These are phyloP conservation scores for Viola pubescens DNA, from an alignment of 441 rosid species.

Conservation along the genomic window DNA sequence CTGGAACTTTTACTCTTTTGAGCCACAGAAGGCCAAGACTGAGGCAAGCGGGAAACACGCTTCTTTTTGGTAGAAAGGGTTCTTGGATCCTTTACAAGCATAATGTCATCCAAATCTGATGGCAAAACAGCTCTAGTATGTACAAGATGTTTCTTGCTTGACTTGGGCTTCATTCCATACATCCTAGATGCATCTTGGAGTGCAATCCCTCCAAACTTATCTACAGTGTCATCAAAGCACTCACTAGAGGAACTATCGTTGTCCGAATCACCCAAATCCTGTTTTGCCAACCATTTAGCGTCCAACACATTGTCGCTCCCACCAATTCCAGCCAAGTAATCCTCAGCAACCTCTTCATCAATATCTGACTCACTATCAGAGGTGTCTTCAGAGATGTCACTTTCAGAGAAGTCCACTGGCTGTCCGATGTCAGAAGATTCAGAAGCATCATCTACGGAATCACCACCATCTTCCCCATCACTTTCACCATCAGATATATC, in stretches of 20 bases:
- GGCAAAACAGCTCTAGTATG: constrained; percentile 32
- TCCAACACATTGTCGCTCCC: constrained; percentile 49
- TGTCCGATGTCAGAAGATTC: constrained; percentile 37
- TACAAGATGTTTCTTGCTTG: constrained; percentile 29
- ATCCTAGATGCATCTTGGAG: constrained; percentile 63
- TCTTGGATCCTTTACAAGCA: constrained; percentile 70
- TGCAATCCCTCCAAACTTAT: constrained; percentile 58
- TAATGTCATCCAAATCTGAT: constrained; percentile 51
- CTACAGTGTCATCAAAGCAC: constrained; percentile 37
- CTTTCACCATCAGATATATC: constrained; percentile 59
- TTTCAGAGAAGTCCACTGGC: constrained; percentile 32
- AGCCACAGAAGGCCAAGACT: constrained; percentile 57
- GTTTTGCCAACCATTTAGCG: constrained; percentile 51
- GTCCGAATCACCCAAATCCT: constrained; percentile 41
- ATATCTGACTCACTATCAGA: constrained; percentile 51
- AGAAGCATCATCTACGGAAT: constrained; percentile 34
- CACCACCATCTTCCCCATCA: constrained; percentile 39
- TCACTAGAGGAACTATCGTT: constrained; percentile 48
- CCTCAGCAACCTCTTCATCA: constrained; percentile 75
- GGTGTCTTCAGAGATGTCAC: constrained; percentile 34
- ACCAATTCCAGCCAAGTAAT: constrained; percentile 82
- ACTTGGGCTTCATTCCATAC: constrained; percentile 42
- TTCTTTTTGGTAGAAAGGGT: constrained; percentile 53
- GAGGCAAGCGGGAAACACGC: constrained; percentile 40
- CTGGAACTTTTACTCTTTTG: constrained; percentile 53